Conservation (phyloP, 1,139 yeast species). For the Scheffersomyces illinoinensis region DNA sequence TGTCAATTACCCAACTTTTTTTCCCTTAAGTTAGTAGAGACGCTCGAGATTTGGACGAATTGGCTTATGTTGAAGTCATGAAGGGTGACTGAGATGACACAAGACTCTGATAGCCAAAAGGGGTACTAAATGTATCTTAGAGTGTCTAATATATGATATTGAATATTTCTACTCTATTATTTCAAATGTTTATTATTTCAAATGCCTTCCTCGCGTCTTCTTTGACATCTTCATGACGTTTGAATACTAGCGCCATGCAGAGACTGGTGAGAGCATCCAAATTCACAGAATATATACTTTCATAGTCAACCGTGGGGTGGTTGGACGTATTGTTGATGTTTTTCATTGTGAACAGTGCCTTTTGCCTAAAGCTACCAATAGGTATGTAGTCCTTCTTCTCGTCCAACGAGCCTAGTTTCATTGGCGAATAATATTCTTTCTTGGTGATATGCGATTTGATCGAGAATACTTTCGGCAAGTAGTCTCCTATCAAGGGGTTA, state of each 20-base stretch:
- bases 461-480: not conserved
- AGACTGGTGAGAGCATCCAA: constrained; percentile 7
- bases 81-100: too few relatives aligned
- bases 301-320: not conserved
- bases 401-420: not conserved
- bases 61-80: too few relatives aligned
- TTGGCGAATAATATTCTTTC: constrained; percentile 2
- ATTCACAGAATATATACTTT: constrained; percentile 5
- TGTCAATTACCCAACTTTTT: too few relatives aligned
- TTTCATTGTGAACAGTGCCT: not conserved
- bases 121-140: too few relatives aligned
- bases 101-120: too few relatives aligned
- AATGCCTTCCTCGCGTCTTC: not conserved
- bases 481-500: not conserved
- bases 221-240: constrained; percentile 6
- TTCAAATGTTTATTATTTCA: too few relatives aligned
- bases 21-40: too few relatives aligned
- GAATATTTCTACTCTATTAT: too few relatives aligned
- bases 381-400: not conserved
- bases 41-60: too few relatives aligned
- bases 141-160: too few relatives aligned
- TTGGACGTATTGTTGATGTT: not conserved
- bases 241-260: constrained; percentile 5
- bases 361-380: not conserved
- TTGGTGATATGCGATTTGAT: not conserved